These are phyloP conservation scores for Fusarium newnesense DNA, from an alignment of 2,329 filamentous ascomycete species.

Conservation along the genomic window DNA sequence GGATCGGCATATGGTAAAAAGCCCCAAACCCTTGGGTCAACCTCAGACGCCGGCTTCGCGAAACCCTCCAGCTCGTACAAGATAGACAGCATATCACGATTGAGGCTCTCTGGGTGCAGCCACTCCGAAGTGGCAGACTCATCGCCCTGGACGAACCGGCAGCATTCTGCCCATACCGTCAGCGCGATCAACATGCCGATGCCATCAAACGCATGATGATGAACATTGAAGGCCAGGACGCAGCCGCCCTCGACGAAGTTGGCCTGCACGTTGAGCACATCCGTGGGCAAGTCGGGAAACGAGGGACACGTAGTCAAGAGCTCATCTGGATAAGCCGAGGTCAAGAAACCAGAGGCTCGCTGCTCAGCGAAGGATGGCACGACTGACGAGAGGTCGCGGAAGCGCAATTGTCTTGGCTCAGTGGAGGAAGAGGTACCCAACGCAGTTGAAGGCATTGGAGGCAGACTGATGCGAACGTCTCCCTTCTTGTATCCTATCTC, in stretches of 20 bases:
- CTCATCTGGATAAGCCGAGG: neutral
- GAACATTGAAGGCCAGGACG: neutral
- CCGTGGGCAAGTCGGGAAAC: neutral
- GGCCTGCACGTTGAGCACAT: neutral
- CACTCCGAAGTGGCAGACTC: neutral
- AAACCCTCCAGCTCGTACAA: neutral
- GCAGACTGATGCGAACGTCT: neutral
- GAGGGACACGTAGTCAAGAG: neutral
- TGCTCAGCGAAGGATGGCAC: neutral
- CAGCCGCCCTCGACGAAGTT: neutral
- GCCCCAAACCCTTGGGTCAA: neutral
- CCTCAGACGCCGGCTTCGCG: neutral
- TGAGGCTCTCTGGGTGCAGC: neutral
- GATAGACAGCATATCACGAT: neutral
- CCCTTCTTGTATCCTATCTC: neutral
- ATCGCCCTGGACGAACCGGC: neutral
- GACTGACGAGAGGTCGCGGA: neutral
- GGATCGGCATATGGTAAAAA: neutral
- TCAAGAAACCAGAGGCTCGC: neutral
- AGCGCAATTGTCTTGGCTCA: neutral
- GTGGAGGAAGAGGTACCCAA: neutral
- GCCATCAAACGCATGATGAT: neutral
- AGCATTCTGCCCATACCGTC: neutral
- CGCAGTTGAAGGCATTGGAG: neutral
- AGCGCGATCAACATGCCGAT: neutral